Evolutionary conservation across 1,284 basidiomycete species (phyloP).

Genomic region (Singerocomus inundabilis): DNA sequence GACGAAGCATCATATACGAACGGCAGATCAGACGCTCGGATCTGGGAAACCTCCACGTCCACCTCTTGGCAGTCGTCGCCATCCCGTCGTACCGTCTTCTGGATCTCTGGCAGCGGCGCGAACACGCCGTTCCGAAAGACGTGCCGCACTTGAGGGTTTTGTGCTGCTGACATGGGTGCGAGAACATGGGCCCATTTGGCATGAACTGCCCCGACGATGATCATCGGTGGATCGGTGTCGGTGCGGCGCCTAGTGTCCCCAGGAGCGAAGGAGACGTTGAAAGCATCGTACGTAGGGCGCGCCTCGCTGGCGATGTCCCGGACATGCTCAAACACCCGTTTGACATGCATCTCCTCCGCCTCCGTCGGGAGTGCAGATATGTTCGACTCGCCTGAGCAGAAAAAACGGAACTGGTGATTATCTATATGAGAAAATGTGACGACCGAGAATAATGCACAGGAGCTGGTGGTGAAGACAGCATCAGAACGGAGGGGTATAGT

Average conservation of each 20-base stretch:
- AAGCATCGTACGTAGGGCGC: conserved; percentile 6
- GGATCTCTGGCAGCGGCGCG: background rate
- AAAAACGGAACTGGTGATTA: conserved; percentile 15
- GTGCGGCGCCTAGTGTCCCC: background rate
- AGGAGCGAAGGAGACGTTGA: background rate
- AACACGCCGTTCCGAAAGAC: conserved; percentile 3
- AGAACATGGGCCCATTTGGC: conserved; percentile 18
- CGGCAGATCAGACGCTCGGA: conserved; percentile 13
- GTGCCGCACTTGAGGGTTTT: conserved; percentile 9
- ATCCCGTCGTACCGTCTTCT: background rate
- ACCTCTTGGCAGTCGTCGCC: background rate
- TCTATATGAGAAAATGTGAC: conserved; percentile 16
- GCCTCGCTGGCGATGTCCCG: conserved; percentile 1
- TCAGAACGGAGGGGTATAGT: conserved; percentile 11
- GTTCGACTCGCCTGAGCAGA: conserved; percentile 19
- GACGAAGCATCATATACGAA: conserved; percentile 11
- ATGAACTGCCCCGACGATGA: conserved; percentile 14
- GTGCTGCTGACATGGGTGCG: conserved; percentile 2
- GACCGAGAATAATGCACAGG: conserved; percentile 18
- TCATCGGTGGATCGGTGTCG: conserved; percentile 11
- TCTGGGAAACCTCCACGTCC: conserved; percentile 7
- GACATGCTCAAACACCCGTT: conserved; percentile 13
- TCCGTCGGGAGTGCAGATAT: background rate
- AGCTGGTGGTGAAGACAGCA: background rate
- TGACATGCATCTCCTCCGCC: conserved; percentile 14